These are phyloP conservation scores for Venustampulla echinocandica DNA, from an alignment of 495 filamentous ascomycete species.

Conservation along the genomic window DNA sequence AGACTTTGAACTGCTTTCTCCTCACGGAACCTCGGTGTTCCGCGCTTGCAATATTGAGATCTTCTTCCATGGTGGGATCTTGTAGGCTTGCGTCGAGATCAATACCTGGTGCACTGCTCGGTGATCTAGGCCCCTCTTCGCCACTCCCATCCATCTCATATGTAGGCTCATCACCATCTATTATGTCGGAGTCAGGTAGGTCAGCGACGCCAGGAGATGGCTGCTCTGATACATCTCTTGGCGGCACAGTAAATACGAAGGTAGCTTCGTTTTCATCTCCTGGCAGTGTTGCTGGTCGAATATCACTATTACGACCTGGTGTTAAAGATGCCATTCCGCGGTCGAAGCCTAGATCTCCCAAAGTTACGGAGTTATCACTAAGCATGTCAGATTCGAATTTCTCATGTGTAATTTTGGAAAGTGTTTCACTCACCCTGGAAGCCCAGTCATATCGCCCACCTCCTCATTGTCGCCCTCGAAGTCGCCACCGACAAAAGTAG, in stretches of 20 bases:
- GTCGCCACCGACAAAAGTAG: conserved; percentile 15
- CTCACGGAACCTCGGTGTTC: conserved; percentile 1
- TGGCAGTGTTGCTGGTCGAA: conserved; percentile 14
- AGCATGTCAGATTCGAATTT: not conserved
- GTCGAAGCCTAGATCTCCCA: conserved; percentile 11
- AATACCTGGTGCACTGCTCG: too few relatives aligned
- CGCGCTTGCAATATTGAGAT: not conserved
- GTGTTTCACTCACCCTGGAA: conserved; percentile 11
- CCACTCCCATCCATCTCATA: not conserved
- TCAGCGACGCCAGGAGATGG: not conserved
- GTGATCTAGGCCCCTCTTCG: not conserved
- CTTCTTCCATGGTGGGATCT: conserved; percentile 7
- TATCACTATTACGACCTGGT: conserved; percentile 18
- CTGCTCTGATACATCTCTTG: conserved; percentile 10
- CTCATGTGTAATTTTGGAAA: not conserved
- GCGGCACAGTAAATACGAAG: conserved; percentile 23
- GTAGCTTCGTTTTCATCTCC: conserved; percentile 22
- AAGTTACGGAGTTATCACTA: conserved; percentile 16
- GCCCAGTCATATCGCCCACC: conserved; percentile 4
- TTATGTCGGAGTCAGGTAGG: conserved; percentile 15
- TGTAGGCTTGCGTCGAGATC: conserved; percentile 10
- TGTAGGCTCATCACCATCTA: not conserved
- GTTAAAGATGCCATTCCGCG: conserved; percentile 14
- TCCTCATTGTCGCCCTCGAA: conserved; percentile 8
- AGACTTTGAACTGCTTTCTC: conserved; percentile 52